Conservation (phyloP, 352 stramenopile genomes). For the Phytopythium ostracodes region DNA sequence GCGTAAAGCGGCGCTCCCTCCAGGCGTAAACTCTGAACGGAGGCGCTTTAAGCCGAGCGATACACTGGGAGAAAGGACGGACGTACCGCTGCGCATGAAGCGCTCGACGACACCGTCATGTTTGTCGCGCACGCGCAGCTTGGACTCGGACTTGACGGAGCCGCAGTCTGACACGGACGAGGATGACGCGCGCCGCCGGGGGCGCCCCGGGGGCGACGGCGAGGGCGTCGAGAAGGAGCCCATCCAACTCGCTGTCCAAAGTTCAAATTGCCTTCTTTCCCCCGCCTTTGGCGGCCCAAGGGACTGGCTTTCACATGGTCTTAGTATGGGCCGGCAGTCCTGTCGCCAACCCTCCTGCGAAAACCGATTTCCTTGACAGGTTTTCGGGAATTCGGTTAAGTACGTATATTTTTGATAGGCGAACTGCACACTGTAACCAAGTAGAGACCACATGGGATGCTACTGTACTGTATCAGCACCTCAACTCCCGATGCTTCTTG, state of each 20-base stretch:
- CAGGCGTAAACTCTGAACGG: no score
- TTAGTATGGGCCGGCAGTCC: no score
- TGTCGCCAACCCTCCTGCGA: no score
- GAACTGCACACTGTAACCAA: neutral
- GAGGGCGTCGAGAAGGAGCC: neutral
- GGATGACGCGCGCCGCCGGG: neutral
- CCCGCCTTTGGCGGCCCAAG: neutral
- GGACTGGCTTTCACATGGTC: no score
- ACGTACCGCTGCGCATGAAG: slow-evolving; percentile 3
- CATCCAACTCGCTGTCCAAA: neutral
- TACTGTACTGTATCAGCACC: no score
- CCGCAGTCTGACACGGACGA: neutral
- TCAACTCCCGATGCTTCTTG: no score
- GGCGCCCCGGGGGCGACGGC: neutral
- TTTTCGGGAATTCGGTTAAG: neutral
- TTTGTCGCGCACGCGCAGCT: slow-evolving; percentile 3
- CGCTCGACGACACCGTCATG: slow-evolving; percentile 4
- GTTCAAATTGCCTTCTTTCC: neutral
- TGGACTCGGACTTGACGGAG: slow-evolving; percentile 3
- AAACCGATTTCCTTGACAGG: neutral
- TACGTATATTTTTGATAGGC: neutral
- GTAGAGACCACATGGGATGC: no score
- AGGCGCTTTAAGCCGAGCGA: no score
- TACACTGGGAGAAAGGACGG: no score
- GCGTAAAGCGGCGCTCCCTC: no score